Evolutionary conservation across 768 basidiomycete species (phyloP).

Genomic region (Kwoniella bestiolae): DNA sequence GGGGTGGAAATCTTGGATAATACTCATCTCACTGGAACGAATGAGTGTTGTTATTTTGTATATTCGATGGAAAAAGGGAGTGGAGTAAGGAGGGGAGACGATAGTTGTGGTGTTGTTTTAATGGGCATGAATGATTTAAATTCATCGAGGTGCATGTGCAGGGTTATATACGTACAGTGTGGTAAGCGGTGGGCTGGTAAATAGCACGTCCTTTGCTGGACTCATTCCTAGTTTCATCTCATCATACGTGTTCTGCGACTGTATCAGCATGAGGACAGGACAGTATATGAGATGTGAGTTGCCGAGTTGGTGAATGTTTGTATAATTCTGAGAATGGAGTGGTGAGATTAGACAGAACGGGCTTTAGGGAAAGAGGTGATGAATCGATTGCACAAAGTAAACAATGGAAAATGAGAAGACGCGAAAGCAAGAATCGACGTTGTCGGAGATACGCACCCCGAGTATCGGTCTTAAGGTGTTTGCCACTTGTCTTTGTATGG

Average conservation of each 20-base stretch:
- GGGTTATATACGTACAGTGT: not conserved
- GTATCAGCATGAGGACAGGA: no score
- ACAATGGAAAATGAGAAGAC: not conserved
- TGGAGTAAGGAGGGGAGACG: not conserved
- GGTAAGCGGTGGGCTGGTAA: no score
- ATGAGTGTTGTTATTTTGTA: not conserved
- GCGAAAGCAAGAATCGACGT: no score
- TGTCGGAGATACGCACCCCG: constrained; percentile 16
- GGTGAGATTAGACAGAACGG: no score
- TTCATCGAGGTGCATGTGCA: not conserved
- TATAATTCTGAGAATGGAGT: no score
- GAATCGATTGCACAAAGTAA: no score
- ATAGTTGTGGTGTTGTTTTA: constrained; percentile 5
- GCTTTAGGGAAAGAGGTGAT: no score
- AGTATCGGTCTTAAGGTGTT: constrained; percentile 15
- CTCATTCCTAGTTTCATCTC: no score
- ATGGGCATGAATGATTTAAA: constrained; percentile 14
- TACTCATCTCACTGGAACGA: constrained; percentile 1
- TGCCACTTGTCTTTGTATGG: not conserved
- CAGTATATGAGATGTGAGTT: no score
- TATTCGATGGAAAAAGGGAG: not conserved
- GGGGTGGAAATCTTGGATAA: not conserved
- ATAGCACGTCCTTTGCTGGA: no score
- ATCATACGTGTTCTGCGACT: no score
- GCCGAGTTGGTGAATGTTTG: no score